Evolutionary conservation across 1,284 basidiomycete genomes (phyloP).

Genomic region (Ganoderma sp.): DNA sequence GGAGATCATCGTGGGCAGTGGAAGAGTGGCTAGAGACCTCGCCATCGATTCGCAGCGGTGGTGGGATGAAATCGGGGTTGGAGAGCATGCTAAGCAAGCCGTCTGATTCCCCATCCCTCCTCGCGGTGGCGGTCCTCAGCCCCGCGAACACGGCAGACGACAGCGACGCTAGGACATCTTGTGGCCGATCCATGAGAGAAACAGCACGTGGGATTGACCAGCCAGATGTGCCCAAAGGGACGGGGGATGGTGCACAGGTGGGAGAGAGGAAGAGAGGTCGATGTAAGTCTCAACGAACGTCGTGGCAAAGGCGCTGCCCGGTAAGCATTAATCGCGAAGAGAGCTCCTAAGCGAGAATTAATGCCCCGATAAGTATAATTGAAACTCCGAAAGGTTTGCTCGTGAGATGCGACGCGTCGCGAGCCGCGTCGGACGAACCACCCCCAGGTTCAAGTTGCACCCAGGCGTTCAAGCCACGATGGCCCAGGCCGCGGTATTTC

Average conservation of each 20-base stretch:
- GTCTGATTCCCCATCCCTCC: conserved; percentile 5
- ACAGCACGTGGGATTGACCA: background rate
- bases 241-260: background rate
- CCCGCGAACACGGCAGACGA: conserved; percentile 15
- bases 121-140: conserved; percentile 1
- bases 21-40: conserved; percentile 8
- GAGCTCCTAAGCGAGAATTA: background rate
- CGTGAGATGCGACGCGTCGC: conserved; percentile 19
- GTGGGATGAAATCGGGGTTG: conserved; percentile 18
- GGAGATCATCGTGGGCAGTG: conserved; percentile 22
- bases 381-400: conserved; percentile 11
- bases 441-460: background rate
- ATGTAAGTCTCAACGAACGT: background rate
- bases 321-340: background rate
- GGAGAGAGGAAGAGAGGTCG: background rate
- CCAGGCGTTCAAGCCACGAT: conserved; percentile 1
- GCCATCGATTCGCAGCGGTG: background rate
- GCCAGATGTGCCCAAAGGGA: background rate
- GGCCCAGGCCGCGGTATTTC: conserved; percentile 40
- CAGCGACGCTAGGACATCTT: background rate
- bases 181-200: conserved; percentile 5
- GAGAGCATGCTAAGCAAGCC: conserved; percentile 17
- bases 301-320: background rate
- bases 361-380: background rate
- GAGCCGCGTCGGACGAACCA: conserved; percentile 3